Evolutionary conservation across 2,329 filamentous ascomycete genomes (phyloP).

Genomic region (Aspergillus versicolor): DNA sequence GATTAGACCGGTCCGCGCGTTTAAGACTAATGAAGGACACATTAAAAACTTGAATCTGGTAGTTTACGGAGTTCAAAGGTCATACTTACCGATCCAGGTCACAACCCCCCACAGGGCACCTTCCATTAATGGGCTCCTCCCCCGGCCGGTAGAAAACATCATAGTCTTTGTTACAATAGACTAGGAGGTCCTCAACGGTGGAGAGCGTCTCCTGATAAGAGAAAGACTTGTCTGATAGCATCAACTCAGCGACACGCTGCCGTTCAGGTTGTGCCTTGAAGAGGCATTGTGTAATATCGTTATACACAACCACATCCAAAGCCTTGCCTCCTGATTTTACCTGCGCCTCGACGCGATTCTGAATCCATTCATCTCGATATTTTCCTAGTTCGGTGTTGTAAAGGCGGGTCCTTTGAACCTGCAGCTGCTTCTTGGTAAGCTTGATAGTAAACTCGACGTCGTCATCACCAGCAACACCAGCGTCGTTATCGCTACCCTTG

Average conservation of each 20-base stretch:
- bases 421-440: conserved; percentile 11
- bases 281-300: background rate
- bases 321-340: background rate
- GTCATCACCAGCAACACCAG: conserved; percentile 1
- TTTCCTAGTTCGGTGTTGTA: background rate
- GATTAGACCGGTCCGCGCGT: too few relatives aligned
- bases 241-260: background rate
- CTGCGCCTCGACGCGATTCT: background rate
- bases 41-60: too few relatives aligned
- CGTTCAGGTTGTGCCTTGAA: background rate
- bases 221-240: background rate
- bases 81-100: too few relatives aligned
- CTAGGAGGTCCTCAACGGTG: background rate
- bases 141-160: background rate
- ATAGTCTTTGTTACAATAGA: background rate
- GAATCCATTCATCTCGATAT: background rate
- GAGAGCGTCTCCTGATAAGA: background rate
- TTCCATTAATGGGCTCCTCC: too few relatives aligned
- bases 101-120: too few relatives aligned
- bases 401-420: background rate
- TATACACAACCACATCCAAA: background rate
- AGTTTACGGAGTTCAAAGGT: too few relatives aligned
- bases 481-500: background rate
- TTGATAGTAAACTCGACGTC: conserved; percentile 9
- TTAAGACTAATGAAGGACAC: too few relatives aligned